Percentiles rank a stretch among this genome's conserved stretches.
phyloP scores from a whole-genome alignment of 495 filamentous ascomycete genomes.

The Aspergillus cavernicola region DNA sequence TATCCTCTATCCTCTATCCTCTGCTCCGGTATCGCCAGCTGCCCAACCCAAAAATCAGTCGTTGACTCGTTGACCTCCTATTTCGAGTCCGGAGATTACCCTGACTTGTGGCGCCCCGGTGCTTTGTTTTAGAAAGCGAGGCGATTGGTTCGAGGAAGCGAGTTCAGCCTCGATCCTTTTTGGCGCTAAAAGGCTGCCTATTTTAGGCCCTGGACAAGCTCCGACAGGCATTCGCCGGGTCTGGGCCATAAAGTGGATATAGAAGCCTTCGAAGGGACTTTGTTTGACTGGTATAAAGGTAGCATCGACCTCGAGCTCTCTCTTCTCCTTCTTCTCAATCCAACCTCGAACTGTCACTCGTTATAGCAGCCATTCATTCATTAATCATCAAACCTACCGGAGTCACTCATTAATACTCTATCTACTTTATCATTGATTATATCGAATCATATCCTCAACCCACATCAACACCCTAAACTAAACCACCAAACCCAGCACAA shows the following conservation, averaged over 20 bases:
- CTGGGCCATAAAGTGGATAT: not conserved
- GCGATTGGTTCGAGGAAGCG: not conserved
- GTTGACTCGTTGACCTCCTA: too few relatives aligned
- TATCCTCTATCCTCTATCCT: too few relatives aligned
- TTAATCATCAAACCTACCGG: not conserved
- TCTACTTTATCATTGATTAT: too few relatives aligned
- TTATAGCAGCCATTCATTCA: constrained; percentile 10
- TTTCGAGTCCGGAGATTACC: not conserved
- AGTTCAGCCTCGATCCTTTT: not conserved
- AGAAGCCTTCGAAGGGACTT: not conserved
- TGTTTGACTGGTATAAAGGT: not conserved
- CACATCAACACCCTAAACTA: not conserved
- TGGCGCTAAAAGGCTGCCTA: not conserved
- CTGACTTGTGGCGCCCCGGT: not conserved
- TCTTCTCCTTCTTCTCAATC: not conserved
- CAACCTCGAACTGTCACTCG: not conserved
- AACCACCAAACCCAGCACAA: not conserved
- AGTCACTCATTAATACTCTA: not conserved
- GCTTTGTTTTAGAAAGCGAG: not conserved
- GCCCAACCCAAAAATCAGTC: too few relatives aligned
- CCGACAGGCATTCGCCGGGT: not conserved
- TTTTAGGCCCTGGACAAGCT: not conserved
- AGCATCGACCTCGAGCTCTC: not conserved
- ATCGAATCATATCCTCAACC: too few relatives aligned
- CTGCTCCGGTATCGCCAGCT: too few relatives aligned